Evolutionary conservation across 768 basidiomycete species (phyloP).

Genomic region (Polyporus arcularius): DNA sequence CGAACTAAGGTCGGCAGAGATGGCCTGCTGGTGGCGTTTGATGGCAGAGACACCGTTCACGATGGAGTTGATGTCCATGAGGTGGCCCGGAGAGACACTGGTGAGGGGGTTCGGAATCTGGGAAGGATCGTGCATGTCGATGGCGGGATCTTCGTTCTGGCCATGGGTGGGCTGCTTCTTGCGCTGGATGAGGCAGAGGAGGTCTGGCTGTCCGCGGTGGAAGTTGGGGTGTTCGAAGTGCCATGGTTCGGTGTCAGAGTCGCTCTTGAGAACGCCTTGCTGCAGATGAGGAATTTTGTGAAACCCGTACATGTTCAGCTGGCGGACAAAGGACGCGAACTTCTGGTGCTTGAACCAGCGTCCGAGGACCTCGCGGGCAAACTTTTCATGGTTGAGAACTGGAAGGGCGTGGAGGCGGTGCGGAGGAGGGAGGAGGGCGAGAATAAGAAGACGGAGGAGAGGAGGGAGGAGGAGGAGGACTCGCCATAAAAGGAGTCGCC

Average conservation of each 20-base stretch:
- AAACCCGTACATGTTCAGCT: slow-evolving; percentile 96
- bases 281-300: slow-evolving; percentile 96
- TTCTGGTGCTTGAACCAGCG: slow-evolving; percentile 98
- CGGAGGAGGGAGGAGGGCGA: neutral
- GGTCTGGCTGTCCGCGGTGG: slow-evolving; percentile 83
- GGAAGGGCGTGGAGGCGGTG: neutral
- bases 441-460: neutral
- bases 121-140: slow-evolving; percentile 23
- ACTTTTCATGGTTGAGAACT: slow-evolving; percentile 92
- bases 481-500: slow-evolving; percentile 93
- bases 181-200: slow-evolving; percentile 84
- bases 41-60: slow-evolving; percentile 83
- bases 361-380: slow-evolving; percentile 86
- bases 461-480: slow-evolving; percentile 17
- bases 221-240: slow-evolving; percentile 94
- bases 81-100: slow-evolving; percentile 43
- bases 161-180: slow-evolving; percentile 60
- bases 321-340: slow-evolving; percentile 89
- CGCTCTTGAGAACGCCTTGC: slow-evolving; percentile 86
- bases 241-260: slow-evolving; percentile 80
- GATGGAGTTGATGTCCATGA: slow-evolving; percentile 78
- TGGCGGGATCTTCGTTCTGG: slow-evolving; percentile 27
- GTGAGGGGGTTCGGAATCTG: slow-evolving; percentile 9
- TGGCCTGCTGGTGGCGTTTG: slow-evolving; percentile 90
- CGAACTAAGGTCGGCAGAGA: slow-evolving; percentile 85